Conservation (phyloP, 148 eudicot species). For the Suaeda aralocaspica region DNA sequence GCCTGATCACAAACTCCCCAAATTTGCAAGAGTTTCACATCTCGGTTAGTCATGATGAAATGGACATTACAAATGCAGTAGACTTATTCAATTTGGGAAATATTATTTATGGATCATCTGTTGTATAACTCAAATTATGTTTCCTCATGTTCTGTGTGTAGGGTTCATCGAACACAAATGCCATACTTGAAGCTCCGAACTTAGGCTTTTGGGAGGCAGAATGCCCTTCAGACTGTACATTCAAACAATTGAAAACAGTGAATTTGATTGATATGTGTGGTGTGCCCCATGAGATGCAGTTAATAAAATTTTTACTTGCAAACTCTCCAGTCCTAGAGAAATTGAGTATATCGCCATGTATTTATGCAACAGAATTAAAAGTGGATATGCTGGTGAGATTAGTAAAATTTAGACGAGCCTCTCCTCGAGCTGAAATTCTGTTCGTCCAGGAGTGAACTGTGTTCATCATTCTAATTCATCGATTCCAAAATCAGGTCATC, state of each 20-base stretch:
- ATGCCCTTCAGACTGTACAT: slow-evolving; percentile 44
- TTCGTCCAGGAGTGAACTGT: slow-evolving; percentile 46
- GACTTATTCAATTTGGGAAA: not conserved
- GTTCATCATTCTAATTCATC: not conserved
- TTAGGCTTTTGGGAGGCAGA: slow-evolving; percentile 58
- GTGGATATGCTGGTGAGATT: slow-evolving; percentile 59
- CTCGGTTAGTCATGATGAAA: slow-evolving; percentile 56
- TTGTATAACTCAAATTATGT: not conserved
- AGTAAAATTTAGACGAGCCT: slow-evolving; percentile 75
- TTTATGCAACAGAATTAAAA: slow-evolving; percentile 48
- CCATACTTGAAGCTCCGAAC: slow-evolving; percentile 45
- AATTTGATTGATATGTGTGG: slow-evolving; percentile 73
- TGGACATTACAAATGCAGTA: not conserved
- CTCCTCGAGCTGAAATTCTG: slow-evolving; percentile 62
- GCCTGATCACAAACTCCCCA: slow-evolving; percentile 73
- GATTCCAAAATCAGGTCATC: too few relatives aligned
- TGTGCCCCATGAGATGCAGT: slow-evolving; percentile 73
- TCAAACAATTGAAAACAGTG: slow-evolving; percentile 52
- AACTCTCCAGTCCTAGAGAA: slow-evolving; percentile 59
- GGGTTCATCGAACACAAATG: slow-evolving; percentile 67
- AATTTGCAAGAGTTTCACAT: slow-evolving; percentile 74
- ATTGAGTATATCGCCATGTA: slow-evolving; percentile 57
- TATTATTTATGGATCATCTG: not conserved
- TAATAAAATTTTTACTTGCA: slow-evolving; percentile 58
- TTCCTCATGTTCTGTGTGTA: slow-evolving; percentile 19